A percentile compares a stretch with the other conserved stretches of the same genome.
Evolutionary conservation across 805 yeast genomes (phyloP).

Genomic region (Metschnikowia vanudenii): DNA sequence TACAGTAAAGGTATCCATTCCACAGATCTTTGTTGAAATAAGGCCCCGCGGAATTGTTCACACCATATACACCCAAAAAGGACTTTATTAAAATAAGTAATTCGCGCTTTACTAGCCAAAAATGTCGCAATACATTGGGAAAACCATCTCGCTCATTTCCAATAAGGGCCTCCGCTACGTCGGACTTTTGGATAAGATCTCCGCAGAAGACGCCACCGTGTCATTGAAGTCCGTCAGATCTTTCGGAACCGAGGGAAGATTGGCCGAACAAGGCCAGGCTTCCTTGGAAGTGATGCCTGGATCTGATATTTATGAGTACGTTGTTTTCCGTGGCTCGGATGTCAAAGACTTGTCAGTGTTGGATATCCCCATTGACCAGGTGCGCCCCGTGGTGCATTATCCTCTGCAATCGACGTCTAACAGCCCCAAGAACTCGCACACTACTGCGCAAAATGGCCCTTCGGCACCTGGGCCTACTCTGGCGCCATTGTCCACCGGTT

Average conservation of each 20-base stretch:
- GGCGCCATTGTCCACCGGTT: constrained; percentile 1
- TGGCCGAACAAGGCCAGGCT: constrained; percentile 55
- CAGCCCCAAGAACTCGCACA: not conserved
- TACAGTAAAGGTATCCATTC: no score
- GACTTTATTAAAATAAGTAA: no score
- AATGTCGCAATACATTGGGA: constrained; percentile 94
- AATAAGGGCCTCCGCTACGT: constrained; percentile 82
- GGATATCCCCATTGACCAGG: constrained; percentile 66
- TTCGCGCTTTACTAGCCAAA: no score
- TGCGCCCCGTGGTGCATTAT: constrained; percentile 43
- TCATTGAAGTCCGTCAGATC: constrained; percentile 76
- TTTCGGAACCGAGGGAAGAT: constrained; percentile 90
- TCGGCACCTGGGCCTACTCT: constrained; percentile 26
- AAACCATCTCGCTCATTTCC: constrained; percentile 78
- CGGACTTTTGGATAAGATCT: constrained; percentile 82
- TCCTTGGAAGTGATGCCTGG: constrained; percentile 71
- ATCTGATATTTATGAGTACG: constrained; percentile 65
- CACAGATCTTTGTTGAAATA: no score
- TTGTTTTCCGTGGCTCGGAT: constrained; percentile 87
- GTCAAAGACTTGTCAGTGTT: constrained; percentile 86
- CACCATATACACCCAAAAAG: no score
- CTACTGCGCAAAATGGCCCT: constrained; percentile 20
- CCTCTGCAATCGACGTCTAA: not conserved
- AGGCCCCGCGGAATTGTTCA: no score
- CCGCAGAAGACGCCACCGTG: constrained; percentile 88